Evolutionary conservation across 176 grass and related monocot species (phyloP).

Genomic region (Carex cristatella): DNA sequence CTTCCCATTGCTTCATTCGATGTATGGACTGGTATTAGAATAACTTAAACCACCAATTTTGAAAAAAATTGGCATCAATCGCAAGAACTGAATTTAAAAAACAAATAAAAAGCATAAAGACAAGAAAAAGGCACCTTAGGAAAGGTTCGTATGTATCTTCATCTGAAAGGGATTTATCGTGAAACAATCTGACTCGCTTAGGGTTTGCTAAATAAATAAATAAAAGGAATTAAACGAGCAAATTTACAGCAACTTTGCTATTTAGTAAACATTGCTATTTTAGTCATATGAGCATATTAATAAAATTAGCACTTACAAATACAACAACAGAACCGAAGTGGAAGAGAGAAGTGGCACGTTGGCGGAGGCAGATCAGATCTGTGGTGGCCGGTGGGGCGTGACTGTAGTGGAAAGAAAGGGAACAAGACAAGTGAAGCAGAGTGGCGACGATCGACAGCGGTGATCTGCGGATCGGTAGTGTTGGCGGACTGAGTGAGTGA

Average conservation of each 20-base stretch:
- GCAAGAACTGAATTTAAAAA: not conserved
- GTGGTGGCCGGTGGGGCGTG: too few relatives aligned
- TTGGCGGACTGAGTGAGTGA: too few relatives aligned
- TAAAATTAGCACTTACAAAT: too few relatives aligned
- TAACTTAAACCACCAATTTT: not conserved
- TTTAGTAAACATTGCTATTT: not conserved
- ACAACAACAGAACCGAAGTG: too few relatives aligned
- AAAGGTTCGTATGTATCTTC: constrained; percentile 90
- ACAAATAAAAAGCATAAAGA: constrained; percentile 1
- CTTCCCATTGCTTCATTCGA: not conserved
- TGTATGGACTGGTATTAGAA: not conserved
- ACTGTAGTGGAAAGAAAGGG: too few relatives aligned
- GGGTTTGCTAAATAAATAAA: constrained; percentile 66
- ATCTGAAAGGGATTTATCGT: constrained; percentile 65
- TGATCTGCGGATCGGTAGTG: too few relatives aligned
- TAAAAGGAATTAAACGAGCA: constrained; percentile 13
- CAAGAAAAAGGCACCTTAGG: constrained; percentile 45
- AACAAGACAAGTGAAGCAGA: too few relatives aligned
- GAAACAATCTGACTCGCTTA: constrained; percentile 65
- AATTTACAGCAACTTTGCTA: constrained; percentile 27
- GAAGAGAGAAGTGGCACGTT: too few relatives aligned
- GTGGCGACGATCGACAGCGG: too few relatives aligned
- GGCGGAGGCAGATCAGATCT: too few relatives aligned
- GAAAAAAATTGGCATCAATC: not conserved
- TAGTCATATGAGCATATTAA: too few relatives aligned